These are phyloP conservation scores for Trypanosoma conorhini DNA, from an alignment of 208 protist genomes.

Conservation along the genomic window DNA sequence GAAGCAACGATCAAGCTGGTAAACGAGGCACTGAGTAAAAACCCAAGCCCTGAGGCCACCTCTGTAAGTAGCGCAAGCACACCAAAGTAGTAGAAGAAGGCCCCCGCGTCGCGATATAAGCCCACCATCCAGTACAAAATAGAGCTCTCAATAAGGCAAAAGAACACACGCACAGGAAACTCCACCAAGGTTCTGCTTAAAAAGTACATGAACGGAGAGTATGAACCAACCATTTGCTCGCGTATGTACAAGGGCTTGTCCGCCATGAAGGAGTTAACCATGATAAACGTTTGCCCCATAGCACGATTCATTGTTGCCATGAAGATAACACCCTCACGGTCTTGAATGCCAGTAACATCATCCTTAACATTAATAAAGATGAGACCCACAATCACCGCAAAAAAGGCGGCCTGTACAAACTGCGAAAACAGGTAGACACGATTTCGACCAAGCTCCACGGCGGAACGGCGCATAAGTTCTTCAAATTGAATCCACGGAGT, in stretches of 20 bases:
- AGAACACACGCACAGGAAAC: slow-evolving; percentile 52
- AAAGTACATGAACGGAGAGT: slow-evolving; percentile 65
- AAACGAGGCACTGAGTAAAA: slow-evolving; percentile 52
- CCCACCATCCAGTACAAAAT: slow-evolving; percentile 74
- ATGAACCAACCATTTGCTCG: slow-evolving; percentile 69
- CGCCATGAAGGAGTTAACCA: slow-evolving; percentile 54
- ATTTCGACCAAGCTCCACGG: slow-evolving; percentile 46
- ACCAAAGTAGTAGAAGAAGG: slow-evolving; percentile 70
- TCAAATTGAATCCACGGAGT: slow-evolving; percentile 50
- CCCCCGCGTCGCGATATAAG: slow-evolving; percentile 34
- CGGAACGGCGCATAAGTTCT: slow-evolving; percentile 47
- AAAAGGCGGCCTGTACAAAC: slow-evolving; percentile 56
- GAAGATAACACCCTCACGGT: slow-evolving; percentile 70
- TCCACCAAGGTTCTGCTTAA: slow-evolving; percentile 43
- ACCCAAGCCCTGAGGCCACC: slow-evolving; percentile 53
- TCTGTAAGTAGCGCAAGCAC: slow-evolving; percentile 48
- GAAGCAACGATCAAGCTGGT: slow-evolving; percentile 39
- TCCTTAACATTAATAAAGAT: slow-evolving; percentile 68
- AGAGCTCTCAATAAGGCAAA: slow-evolving; percentile 36
- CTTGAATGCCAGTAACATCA: slow-evolving; percentile 54
- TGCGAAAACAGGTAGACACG: slow-evolving; percentile 45
- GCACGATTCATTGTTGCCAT: slow-evolving; percentile 61
- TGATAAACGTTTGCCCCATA: slow-evolving; percentile 55
- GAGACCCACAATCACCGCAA: slow-evolving; percentile 60
- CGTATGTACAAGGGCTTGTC: slow-evolving; percentile 56